Conservation (phyloP, 1,284 basidiomycete genomes). For the Cryptococcus sp. region DNA sequence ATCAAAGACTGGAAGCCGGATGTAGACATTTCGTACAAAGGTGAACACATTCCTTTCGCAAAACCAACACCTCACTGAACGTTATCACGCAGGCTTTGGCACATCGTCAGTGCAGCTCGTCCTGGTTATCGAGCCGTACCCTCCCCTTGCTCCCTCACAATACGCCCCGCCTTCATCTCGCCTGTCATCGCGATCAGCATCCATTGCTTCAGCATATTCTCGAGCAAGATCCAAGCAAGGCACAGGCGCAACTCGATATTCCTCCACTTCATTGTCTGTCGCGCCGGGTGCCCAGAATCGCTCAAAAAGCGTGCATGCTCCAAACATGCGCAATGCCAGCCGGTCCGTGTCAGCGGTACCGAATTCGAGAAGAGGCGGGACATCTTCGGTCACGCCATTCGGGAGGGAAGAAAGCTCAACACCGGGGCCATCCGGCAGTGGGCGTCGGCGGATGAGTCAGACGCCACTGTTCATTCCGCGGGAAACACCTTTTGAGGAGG, state of each 20-base stretch:
- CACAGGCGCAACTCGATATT: constrained; percentile 30
- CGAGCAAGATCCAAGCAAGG: constrained; percentile 36
- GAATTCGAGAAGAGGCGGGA: constrained; percentile 32
- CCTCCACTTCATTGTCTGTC: constrained; percentile 35
- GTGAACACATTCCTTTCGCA: constrained; percentile 15
- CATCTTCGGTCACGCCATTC: constrained; percentile 22
- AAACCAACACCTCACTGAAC: background rate
- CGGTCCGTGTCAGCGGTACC: constrained; percentile 36
- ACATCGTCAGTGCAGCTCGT: constrained; percentile 50
- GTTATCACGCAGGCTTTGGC: constrained; percentile 39
- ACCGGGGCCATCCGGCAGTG: constrained; percentile 21
- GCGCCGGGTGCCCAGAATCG: constrained; percentile 17
- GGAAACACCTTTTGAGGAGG: constrained; percentile 46
- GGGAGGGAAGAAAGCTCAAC: constrained; percentile 24
- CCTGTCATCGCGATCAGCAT: constrained; percentile 43
- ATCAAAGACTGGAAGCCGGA: constrained; percentile 53
- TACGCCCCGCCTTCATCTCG: constrained; percentile 51
- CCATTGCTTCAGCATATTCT: constrained; percentile 32
- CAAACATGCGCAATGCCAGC: constrained; percentile 47
- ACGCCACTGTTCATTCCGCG: constrained; percentile 48
- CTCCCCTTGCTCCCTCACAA: constrained; percentile 40
- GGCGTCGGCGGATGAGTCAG: constrained; percentile 13
- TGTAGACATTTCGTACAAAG: constrained; percentile 43
- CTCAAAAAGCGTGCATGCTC: constrained; percentile 9
- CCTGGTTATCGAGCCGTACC: constrained; percentile 50